Conservation (phyloP, 2,329 filamentous ascomycete genomes). For the Emergomyces africanus region DNA sequence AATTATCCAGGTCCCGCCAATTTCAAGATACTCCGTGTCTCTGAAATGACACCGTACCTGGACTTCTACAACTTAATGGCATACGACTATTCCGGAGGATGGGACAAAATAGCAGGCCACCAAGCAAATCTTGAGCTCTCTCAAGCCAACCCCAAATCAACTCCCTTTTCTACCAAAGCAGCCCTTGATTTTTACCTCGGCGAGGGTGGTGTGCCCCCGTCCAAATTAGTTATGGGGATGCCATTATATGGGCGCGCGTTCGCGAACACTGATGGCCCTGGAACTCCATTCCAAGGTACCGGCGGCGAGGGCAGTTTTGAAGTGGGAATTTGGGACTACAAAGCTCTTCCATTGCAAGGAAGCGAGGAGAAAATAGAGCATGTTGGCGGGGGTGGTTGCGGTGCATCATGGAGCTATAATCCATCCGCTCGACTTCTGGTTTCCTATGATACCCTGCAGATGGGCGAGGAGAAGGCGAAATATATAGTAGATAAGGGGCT, state of each 20-base stretch:
- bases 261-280: constrained; percentile 62
- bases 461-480: constrained; percentile 55
- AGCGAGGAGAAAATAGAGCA: constrained; percentile 52
- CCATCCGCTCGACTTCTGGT: constrained; percentile 52
- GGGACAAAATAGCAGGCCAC: constrained; percentile 61
- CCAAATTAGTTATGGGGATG: constrained; percentile 85
- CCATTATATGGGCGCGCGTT: constrained; percentile 90
- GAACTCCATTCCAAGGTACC: constrained; percentile 56
- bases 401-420: constrained; percentile 70
- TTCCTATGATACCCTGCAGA: constrained; percentile 51
- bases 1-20: constrained; percentile 23
- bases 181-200: constrained; percentile 60
- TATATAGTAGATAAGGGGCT: constrained; percentile 55
- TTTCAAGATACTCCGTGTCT: constrained; percentile 31
- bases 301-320: constrained; percentile 71
- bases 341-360: constrained; percentile 60
- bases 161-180: constrained; percentile 62
- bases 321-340: constrained; percentile 76
- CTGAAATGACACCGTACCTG: constrained; percentile 34
- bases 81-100: constrained; percentile 76
- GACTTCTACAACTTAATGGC: constrained; percentile 56
- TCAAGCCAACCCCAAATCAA: constrained; percentile 45
- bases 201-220: constrained; percentile 44
- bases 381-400: constrained; percentile 27
- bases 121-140: constrained; percentile 66